Percentiles rank a stretch among this genome's conserved stretches.
Evolutionary conservation across 176 grass and related monocot species (phyloP).

Genomic region (maize (Zea mays)): Zm-B73-REFERENCE-NAM-5.0 NC_050097.1:228806501-228807000

Average conservation of each 20-base stretch:
- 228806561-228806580: neutral
- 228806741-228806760: neutral
- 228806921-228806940: neutral
- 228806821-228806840: constrained; percentile 1
- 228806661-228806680: neutral
- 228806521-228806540: neutral
- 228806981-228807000: neutral
- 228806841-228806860: neutral
- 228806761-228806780: neutral
- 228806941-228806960: neutral
- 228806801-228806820: neutral
- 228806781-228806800: neutral
- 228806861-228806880: neutral
- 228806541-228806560: neutral
- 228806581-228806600: neutral
- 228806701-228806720: neutral
- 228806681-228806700: neutral
- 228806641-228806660: neutral
- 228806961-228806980: neutral
- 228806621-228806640: neutral
- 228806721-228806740: neutral
- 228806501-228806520: too few relatives aligned
- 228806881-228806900: neutral
- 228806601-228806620: neutral
- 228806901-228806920: neutral